Conservation (phyloP, 768 basidiomycete genomes). For the Lyophyllum decastes region DNA sequence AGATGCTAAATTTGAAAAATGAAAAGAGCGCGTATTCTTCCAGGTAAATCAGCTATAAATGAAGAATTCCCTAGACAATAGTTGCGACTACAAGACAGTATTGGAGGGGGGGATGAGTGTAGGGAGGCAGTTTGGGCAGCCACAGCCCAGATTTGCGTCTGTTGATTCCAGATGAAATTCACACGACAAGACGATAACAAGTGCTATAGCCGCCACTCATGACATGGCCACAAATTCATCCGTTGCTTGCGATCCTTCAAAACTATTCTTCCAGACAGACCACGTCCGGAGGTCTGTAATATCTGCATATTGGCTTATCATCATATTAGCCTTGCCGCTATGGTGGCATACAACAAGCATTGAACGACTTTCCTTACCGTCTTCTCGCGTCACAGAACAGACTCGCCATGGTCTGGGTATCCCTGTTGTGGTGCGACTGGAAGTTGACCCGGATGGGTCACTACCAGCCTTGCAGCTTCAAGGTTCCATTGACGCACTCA, state of each 20-base stretch:
- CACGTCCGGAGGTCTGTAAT: constrained; percentile 61
- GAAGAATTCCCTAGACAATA: background rate
- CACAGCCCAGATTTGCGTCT: constrained; percentile 31
- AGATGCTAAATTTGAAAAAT: constrained; percentile 1
- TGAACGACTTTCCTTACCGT: constrained; percentile 74
- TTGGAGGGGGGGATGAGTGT: constrained; percentile 7
- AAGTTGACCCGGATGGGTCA: constrained; percentile 15
- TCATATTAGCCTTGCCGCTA: constrained; percentile 78
- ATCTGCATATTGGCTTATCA: constrained; percentile 73
- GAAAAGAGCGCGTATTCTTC: background rate
- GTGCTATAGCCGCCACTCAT: background rate
- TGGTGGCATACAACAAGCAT: constrained; percentile 97
- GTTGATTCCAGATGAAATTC: constrained; percentile 26
- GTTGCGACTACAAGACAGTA: background rate
- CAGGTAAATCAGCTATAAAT: background rate
- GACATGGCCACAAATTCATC: constrained; percentile 17
- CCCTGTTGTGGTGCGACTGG: constrained; percentile 47
- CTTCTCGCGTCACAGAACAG: constrained; percentile 54
- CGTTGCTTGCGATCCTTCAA: constrained; percentile 45
- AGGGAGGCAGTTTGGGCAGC: constrained; percentile 16
- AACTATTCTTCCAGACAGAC: constrained; percentile 52
- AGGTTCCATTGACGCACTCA: constrained; percentile 23
- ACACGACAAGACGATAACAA: constrained; percentile 6
- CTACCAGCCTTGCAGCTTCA: constrained; percentile 21
- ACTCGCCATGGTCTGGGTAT: constrained; percentile 45